Conservation (phyloP, 2,329 filamentous ascomycete species). For the Fonsecaea monophora region DNA sequence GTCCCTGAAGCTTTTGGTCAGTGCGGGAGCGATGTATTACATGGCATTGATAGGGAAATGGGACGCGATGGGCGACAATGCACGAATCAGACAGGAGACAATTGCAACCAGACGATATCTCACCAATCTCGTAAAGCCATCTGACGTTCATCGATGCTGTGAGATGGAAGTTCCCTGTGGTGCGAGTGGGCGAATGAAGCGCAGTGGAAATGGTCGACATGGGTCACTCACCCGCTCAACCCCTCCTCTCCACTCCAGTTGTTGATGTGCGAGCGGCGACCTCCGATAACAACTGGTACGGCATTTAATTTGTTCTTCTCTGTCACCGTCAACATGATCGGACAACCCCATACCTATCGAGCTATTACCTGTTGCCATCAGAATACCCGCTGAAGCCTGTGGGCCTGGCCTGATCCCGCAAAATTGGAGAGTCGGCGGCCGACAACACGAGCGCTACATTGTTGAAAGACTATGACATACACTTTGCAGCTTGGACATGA, state of each 20-base stretch:
- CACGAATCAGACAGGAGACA: slow-evolving; percentile 31
- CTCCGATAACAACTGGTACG: slow-evolving; percentile 3
- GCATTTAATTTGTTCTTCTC: neutral
- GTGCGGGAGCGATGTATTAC: slow-evolving; percentile 22
- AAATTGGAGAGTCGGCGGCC: neutral
- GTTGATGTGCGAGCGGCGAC: slow-evolving; percentile 9
- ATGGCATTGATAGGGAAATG: slow-evolving; percentile 26
- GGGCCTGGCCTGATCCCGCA: neutral
- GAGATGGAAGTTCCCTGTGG: neutral
- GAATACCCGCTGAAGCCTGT: neutral
- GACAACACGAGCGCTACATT: neutral
- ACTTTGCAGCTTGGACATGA: neutral
- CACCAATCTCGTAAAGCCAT: slow-evolving; percentile 8
- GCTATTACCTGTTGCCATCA: neutral
- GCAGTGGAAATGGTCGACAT: neutral
- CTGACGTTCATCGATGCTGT: slow-evolving; percentile 12
- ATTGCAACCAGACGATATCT: slow-evolving; percentile 6
- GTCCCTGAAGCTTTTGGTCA: slow-evolving; percentile 29
- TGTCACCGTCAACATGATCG: neutral
- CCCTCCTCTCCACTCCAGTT: no score
- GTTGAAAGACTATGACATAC: neutral
- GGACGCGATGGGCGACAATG: slow-evolving; percentile 4
- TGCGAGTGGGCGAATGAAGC: neutral
- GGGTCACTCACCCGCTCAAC: neutral
- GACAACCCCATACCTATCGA: neutral